A percentile compares a stretch with the other conserved stretches of the same genome.
Conservation (phyloP, 257 asterid genomes). For the Solanum sitiens region DNA sequence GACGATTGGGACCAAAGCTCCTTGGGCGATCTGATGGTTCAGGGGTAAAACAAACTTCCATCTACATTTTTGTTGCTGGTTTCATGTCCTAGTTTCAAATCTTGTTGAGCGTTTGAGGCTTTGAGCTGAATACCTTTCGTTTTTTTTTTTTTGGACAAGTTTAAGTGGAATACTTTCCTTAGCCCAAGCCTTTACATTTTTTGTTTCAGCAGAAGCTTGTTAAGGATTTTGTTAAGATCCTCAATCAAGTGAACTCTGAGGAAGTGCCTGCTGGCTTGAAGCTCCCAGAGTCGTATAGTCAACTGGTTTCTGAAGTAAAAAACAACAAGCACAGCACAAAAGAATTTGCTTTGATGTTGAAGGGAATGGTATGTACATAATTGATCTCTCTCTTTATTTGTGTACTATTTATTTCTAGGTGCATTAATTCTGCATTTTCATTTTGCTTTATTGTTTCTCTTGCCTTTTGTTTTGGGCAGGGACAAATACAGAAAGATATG, state of each 20-base stretch:
- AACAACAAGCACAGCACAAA: slow-evolving; percentile 64
- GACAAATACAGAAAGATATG: background rate
- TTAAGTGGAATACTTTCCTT: background rate
- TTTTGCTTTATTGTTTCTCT: background rate
- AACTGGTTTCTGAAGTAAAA: slow-evolving; percentile 87
- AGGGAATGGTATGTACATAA: slow-evolving; percentile 76
- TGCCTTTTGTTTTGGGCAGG: background rate
- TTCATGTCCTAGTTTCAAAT: background rate
- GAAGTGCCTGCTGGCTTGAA: slow-evolving; percentile 78
- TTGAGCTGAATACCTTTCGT: background rate
- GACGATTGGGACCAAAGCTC: slow-evolving; percentile 92
- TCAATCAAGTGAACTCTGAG: slow-evolving; percentile 85
- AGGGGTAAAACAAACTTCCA: slow-evolving; percentile 56
- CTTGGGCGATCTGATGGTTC: slow-evolving; percentile 89
- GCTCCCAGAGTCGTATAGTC: slow-evolving; percentile 84
- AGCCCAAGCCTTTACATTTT: background rate
- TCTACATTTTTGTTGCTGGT: background rate
- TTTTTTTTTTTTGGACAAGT: background rate
- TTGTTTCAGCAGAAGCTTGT: slow-evolving; percentile 66
- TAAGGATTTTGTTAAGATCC: slow-evolving; percentile 81
- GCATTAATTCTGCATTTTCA: background rate
- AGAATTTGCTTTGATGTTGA: slow-evolving; percentile 85
- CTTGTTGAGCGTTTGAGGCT: background rate
- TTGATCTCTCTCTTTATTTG: background rate
- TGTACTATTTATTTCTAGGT: background rate